A percentile compares a stretch with the other conserved stretches of the same genome.
phyloP scores from a whole-genome alignment of 306 rosid species.

The Rubus parviflorus region DNA sequence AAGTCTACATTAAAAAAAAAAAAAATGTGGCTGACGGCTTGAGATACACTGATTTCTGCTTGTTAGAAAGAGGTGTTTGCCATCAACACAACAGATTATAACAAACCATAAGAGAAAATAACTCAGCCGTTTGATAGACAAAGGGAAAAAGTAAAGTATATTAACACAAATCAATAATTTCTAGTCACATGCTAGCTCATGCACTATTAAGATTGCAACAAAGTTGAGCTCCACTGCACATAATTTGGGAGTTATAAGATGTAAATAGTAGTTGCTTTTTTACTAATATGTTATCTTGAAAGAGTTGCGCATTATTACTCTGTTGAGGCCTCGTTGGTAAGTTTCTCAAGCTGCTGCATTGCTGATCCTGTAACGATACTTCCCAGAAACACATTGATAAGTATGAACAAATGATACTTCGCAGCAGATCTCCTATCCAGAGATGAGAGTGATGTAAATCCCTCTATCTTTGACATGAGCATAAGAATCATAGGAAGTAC shows the following conservation, averaged over 20 bases:
- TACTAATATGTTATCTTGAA: background rate
- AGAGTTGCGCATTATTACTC: constrained; percentile 47
- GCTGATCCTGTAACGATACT: constrained; percentile 87
- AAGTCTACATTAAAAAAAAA: background rate
- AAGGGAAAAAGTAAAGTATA: background rate
- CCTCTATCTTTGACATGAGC: constrained; percentile 85
- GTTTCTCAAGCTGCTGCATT: constrained; percentile 69
- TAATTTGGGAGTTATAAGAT: background rate
- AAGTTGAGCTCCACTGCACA: background rate
- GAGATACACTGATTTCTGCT: background rate
- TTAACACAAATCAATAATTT: background rate
- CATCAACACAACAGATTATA: background rate
- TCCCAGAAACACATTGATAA: constrained; percentile 88
- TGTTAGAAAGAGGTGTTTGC: background rate
- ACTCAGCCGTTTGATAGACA: background rate
- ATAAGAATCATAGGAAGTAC: constrained; percentile 71
- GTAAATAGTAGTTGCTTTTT: background rate
- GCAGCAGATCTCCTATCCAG: constrained; percentile 84
- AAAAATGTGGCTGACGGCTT: background rate
- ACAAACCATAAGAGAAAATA: background rate
- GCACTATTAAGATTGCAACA: background rate
- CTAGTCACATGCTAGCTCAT: background rate
- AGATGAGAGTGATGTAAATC: constrained; percentile 56
- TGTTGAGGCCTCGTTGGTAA: constrained; percentile 54
- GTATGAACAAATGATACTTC: constrained; percentile 71